phyloP scores from a whole-genome alignment of 768 basidiomycete species.

The Termitomyces sp. region DNA sequence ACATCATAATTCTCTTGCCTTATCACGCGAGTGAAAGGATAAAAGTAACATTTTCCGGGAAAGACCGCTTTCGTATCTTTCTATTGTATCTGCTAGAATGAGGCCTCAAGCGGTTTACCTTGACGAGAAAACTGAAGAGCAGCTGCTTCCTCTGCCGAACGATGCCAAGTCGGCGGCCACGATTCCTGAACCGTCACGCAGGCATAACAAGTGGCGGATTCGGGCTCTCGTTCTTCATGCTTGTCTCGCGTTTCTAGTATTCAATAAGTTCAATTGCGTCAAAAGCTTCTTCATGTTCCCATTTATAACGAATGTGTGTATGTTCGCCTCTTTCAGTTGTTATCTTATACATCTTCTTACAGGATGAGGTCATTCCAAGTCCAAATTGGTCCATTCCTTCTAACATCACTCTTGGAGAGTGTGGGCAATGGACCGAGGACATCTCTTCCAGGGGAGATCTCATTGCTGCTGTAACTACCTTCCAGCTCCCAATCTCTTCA shows the following conservation, averaged over 20 bases:
- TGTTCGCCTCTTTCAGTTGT: neutral
- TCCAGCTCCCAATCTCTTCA: constrained; percentile 21
- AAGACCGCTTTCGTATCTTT: neutral
- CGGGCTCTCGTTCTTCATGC: neutral
- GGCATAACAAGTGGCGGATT: neutral
- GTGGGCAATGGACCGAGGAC: constrained; percentile 9
- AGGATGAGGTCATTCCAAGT: neutral
- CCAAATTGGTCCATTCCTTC: constrained; percentile 13
- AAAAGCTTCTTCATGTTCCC: neutral
- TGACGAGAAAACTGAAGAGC: constrained; percentile 4
- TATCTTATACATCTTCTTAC: neutral
- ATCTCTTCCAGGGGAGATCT: neutral
- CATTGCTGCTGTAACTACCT: constrained; percentile 10
- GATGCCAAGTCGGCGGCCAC: neutral
- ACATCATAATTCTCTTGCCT: neutral
- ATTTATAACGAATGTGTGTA: neutral
- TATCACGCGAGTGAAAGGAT: neutral
- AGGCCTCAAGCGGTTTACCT: constrained; percentile 3
- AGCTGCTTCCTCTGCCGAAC: neutral
- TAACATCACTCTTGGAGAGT: constrained; percentile 13
- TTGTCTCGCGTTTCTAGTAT: neutral
- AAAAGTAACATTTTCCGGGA: neutral
- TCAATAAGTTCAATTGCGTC: neutral
- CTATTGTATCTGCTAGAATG: neutral
- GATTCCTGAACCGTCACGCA: neutral